Conservation (phyloP, 1,284 basidiomycete genomes). For the Trichosporon asahii region DNA sequence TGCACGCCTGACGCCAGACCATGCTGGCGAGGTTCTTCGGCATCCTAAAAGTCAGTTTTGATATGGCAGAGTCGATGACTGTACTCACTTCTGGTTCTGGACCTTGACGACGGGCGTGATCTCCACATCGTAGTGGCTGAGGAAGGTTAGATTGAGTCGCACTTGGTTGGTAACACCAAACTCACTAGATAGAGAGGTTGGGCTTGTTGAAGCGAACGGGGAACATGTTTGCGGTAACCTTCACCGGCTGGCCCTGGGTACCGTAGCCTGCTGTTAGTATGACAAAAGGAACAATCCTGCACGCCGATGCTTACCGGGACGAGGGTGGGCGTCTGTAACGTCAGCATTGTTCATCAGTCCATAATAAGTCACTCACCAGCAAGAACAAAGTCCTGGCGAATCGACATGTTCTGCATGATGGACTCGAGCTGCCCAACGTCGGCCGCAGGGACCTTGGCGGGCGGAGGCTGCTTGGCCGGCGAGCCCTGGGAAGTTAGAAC, state of each 20-base stretch:
- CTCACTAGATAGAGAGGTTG: constrained; percentile 34
- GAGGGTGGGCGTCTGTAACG: constrained; percentile 17
- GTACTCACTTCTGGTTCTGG: constrained; percentile 29
- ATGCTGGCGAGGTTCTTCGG: constrained; percentile 41
- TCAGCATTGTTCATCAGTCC: not conserved
- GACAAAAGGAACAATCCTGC: too few relatives aligned
- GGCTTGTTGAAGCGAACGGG: constrained; percentile 35
- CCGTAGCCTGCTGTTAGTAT: constrained; percentile 32
- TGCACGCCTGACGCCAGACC: constrained; percentile 36
- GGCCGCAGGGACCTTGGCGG: not conserved
- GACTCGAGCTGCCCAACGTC: not conserved
- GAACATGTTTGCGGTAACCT: constrained; percentile 48
- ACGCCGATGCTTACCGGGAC: constrained; percentile 15
- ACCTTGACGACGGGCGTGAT: constrained; percentile 23
- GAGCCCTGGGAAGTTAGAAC: not conserved
- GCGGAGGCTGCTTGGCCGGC: not conserved
- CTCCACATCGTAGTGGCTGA: constrained; percentile 24
- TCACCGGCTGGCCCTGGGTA: constrained; percentile 35
- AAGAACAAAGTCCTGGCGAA: not conserved
- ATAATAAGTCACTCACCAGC: not conserved
- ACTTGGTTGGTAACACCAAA: constrained; percentile 19
- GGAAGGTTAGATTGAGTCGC: too few relatives aligned
- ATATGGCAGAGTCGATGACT: not conserved
- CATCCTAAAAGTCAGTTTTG: constrained; percentile 31
- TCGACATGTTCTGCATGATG: constrained; percentile 7